Base-by-base conservation (phyloP, 371 early-diverging fungal genomes). In the Lichtheimia ramosa region DNA sequence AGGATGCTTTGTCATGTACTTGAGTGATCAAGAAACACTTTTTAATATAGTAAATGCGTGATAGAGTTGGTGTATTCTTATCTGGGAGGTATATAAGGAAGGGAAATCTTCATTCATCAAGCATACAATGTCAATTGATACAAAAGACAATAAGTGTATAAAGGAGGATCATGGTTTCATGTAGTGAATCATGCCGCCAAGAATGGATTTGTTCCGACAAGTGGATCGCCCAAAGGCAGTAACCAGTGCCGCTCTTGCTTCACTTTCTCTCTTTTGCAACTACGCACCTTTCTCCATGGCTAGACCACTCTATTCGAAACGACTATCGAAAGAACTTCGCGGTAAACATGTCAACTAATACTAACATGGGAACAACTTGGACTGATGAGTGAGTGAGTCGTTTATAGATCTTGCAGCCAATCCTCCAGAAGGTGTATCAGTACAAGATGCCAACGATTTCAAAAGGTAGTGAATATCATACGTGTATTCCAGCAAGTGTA, bases 381-480 rank as follows among this genome's bases (percentile, higher is more conserved):
- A 46, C 46, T 46, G 21, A 46, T n/a, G 12, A 39, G 13, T 25
- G 20, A n/a, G n/a, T n/a, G 14, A 15, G 3, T 15, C 42, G 25
- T 25, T 16, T 27, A 14, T n/a, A 83, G 87, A 85, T 66, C 79
- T 87, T 52, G 69, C 68, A 28, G 60, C 75, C 43, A 85, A 84
- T 56, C 76, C 87, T 28, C 84, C 83, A 12, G 79, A 79, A 62
- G 87, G 87, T 42, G 77, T 87, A 18, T 61, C 71, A 15, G 66
- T 87, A 54, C 75, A 77, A 59, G 83, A 87, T 56, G 84, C 85
- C 16, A 74, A 82, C 20, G 77, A 78, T 56, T 82, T 85, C 54
- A 83, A 82, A 72, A 73, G 74, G 86, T 83, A 73, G 43, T 13
- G 4, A 15, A 51, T 46, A 21, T 8, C 10, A 46, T 21, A 6